phyloP scores from a whole-genome alignment of 2,329 filamentous ascomycete genomes.

The Colletotrichum sp. region DNA sequence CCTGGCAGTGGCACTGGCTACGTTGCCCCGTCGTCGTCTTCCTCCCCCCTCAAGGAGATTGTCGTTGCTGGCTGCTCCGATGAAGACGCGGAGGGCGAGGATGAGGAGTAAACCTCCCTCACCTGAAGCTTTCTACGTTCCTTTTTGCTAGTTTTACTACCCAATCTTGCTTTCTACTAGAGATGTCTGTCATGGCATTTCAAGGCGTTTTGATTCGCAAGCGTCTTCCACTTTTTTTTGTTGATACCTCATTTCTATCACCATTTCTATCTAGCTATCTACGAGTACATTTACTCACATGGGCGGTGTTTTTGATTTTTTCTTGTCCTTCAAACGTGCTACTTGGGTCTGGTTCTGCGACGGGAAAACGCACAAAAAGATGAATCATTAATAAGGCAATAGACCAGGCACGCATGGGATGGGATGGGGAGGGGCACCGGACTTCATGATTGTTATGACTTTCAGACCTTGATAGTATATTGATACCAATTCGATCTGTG shows the following conservation, averaged over 20 bases:
- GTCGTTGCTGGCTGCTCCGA: background rate
- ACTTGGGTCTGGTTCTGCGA: background rate
- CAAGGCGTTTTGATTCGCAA: background rate
- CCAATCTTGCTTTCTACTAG: background rate
- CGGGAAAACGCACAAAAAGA: background rate
- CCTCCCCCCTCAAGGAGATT: background rate
- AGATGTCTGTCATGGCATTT: background rate
- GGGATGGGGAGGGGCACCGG: background rate
- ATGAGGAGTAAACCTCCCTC: background rate
- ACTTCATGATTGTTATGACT: background rate
- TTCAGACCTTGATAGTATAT: background rate
- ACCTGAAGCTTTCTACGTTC: background rate
- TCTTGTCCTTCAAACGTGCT: background rate
- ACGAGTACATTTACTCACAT: background rate
- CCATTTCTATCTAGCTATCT: background rate
- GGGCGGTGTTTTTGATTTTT: background rate
- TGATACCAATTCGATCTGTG: background rate
- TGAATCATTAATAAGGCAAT: background rate
- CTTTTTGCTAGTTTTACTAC: background rate
- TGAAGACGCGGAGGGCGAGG: slow-evolving; percentile 23
- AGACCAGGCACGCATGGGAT: background rate
- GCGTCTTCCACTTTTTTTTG: background rate
- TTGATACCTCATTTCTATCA: background rate
- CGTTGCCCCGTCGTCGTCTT: background rate
- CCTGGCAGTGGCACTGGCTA: background rate